These are phyloP conservation scores for Lithocarpus polystachyus DNA, from an alignment of 306 rosid species.

Conservation along the genomic window DNA sequence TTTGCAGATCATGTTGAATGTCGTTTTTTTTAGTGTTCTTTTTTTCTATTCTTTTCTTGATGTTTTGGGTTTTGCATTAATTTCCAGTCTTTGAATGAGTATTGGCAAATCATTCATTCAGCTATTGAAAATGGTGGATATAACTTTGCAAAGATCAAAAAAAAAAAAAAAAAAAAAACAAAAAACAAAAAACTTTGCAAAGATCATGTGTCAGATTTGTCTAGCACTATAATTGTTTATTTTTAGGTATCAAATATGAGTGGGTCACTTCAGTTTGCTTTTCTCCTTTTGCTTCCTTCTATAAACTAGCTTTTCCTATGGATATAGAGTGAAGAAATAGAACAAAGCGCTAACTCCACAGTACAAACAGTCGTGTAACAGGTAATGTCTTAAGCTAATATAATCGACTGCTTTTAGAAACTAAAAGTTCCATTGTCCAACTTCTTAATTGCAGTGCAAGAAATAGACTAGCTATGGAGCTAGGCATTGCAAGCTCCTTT, in stretches of 20 bases:
- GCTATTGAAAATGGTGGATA: not conserved
- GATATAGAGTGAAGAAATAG: not conserved
- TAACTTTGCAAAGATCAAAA: too few species aligned
- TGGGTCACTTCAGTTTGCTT: slow-evolving; percentile 1
- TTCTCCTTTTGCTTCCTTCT: slow-evolving; percentile 1
- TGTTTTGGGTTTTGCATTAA: not conserved
- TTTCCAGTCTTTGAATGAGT: not conserved
- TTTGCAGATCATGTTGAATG: slow-evolving; percentile 33
- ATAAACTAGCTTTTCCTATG: not conserved
- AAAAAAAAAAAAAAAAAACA: too few species aligned
- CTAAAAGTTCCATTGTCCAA: not conserved
- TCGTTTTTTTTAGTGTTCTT: not conserved
- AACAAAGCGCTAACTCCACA: not conserved
- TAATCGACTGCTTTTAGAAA: not conserved
- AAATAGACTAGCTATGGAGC: not conserved
- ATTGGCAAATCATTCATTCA: slow-evolving; percentile 25
- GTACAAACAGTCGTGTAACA: not conserved
- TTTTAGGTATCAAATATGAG: not conserved
- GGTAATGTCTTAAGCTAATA: not conserved
- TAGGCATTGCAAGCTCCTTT: not conserved
- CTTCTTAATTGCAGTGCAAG: not conserved
- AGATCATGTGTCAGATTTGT: slow-evolving; percentile 16
- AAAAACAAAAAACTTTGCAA: not conserved
- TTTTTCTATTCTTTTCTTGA: too few species aligned
- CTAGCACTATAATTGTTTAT: not conserved